phyloP scores from a whole-genome alignment of 805 yeast species.

The Myxozyma sirexii region DNA sequence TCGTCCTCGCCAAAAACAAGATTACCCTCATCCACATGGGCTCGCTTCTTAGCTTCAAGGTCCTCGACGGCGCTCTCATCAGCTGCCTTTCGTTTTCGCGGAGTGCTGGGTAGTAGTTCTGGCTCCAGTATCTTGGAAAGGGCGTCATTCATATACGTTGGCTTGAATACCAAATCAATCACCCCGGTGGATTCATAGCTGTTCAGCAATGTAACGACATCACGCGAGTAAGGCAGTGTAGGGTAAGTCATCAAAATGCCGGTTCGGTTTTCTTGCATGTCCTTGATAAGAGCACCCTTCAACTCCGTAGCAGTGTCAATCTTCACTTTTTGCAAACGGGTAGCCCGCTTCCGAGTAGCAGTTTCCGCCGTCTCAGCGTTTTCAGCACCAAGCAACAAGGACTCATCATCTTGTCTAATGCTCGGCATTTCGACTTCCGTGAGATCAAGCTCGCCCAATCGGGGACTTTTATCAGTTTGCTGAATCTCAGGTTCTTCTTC shows the following conservation, averaged over 20 bases:
- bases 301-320: slow-evolving; percentile 53
- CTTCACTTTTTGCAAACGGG: slow-evolving; percentile 47
- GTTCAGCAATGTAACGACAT: slow-evolving; percentile 17
- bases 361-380: slow-evolving; percentile 16
- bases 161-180: slow-evolving; percentile 19
- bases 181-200: slow-evolving; percentile 13
- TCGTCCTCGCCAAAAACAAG: slow-evolving; percentile 10
- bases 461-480: slow-evolving; percentile 5
- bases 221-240: slow-evolving; percentile 26
- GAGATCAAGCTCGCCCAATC: slow-evolving; percentile 16
- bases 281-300: slow-evolving; percentile 46
- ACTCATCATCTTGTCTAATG: slow-evolving; percentile 12
- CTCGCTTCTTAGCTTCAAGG: slow-evolving; percentile 19
- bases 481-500: slow-evolving; percentile 6
- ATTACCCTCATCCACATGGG: slow-evolving; percentile 14
- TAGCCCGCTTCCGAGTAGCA: slow-evolving; percentile 30
- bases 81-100: slow-evolving; percentile 21
- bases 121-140: slow-evolving; percentile 17
- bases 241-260: slow-evolving; percentile 27
- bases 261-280: slow-evolving; percentile 41
- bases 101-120: background rate
- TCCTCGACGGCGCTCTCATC: slow-evolving; percentile 22
- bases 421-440: slow-evolving; percentile 29
- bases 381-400: slow-evolving; percentile 1
- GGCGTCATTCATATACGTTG: slow-evolving; percentile 17